Evolutionary conservation across 2,329 filamentous ascomycete species (phyloP), one percentile per base, ranked within the genome.

Genomic region (Cordyceps javanica): DNA sequence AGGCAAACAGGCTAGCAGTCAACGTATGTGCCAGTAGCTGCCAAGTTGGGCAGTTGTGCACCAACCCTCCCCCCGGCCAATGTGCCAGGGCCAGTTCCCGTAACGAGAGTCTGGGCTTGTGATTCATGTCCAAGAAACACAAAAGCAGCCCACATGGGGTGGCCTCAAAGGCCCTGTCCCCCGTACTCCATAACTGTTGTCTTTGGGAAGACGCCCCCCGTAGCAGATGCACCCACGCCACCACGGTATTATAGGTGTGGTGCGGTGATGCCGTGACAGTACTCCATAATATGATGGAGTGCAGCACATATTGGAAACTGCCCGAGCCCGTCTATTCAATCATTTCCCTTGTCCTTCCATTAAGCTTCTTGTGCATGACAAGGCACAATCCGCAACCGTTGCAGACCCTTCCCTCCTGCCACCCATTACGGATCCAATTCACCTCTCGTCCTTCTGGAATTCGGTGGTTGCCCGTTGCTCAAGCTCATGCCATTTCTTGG

Each of bases 271-370:
- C 53, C 53, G 44, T 55, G 53, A 38, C 42, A 55, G 48, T 55
- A 55, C 53, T 55, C 53, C 53, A 55, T 55, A 55, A 46, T 55
- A 45, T 23, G 51, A 56, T 56, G 54, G 54, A 56, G 54, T 32
- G 54, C 44, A 50, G 54, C 34, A 42, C 44, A 41, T 46, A 32
- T 41, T 56, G 44, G 25, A 36, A 56, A 56, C 44, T 49, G 44
- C 45, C 42, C 45, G 45, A 49, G 45, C 34, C 54, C 21, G 52
- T 48, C 42, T 30, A 23, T 39, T 49, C 42, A 49, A 26, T 19
- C 42, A 30, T 56, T 56, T 56, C 34, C 44, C 46, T 34, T 56
- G 25, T 45, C 42, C 54, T 56, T 41, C 36, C 19, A 56, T 56
- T 56, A 49, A 56, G 44, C 44, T 48, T 42, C 44, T 49, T 26